These are phyloP conservation scores for Solanum aculeatissimum DNA, from an alignment of 305 asterid genomes.

Conservation along the genomic window DNA sequence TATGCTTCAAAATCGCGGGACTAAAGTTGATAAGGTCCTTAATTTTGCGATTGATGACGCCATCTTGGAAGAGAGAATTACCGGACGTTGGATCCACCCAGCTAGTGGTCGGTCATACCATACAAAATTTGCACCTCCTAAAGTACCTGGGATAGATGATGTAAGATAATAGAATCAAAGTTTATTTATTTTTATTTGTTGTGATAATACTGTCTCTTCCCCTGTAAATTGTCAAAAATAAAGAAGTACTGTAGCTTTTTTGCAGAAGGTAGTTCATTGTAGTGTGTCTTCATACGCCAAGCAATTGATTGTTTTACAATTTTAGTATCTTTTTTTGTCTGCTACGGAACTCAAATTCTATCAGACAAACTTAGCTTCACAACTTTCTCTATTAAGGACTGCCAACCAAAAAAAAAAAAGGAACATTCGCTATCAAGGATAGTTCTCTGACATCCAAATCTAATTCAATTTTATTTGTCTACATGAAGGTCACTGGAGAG, in stretches of 20 bases:
- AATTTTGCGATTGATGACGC: constrained; percentile 82
- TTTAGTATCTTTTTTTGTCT: neutral
- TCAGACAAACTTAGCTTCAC: neutral
- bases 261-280: neutral
- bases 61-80: constrained; percentile 72
- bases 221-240: constrained; percentile 9
- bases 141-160: constrained; percentile 29
- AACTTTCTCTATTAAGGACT: neutral
- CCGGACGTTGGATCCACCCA: constrained; percentile 93
- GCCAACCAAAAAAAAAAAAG: neutral
- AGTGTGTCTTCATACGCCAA: neutral
- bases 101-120: constrained; percentile 83
- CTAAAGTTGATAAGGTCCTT: constrained; percentile 81
- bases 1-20: constrained; percentile 78
- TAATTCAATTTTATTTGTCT: constrained; percentile 8
- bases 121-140: constrained; percentile 78
- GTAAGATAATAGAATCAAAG: neutral
- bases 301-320: neutral
- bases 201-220: neutral
- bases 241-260: neutral
- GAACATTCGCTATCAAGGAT: neutral
- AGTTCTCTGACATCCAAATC: neutral
- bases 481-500: constrained; percentile 76
- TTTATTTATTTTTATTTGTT: neutral
- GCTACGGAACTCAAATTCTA: neutral